A percentile compares a stretch with the other conserved stretches of the same genome.
phyloP scores from a whole-genome alignment of 1,284 basidiomycete genomes.

The Ganoderma leucocontextum region DNA sequence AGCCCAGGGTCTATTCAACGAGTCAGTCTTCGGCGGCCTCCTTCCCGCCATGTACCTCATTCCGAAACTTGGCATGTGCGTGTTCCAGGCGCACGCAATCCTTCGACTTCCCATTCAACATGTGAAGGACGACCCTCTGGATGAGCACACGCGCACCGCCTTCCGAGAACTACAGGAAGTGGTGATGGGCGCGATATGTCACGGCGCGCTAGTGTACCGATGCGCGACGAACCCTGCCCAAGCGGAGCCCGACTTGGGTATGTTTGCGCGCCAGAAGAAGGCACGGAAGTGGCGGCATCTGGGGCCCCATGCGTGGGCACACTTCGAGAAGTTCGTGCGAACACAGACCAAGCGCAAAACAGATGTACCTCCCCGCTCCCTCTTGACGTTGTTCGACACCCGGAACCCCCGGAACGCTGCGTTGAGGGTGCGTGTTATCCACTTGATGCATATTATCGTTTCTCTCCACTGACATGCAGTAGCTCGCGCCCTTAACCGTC shows the following conservation, averaged over 20 bases:
- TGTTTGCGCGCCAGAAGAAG: background rate
- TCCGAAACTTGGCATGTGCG: background rate
- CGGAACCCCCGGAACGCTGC: background rate
- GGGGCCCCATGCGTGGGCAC: background rate
- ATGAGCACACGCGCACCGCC: background rate
- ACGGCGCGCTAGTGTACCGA: background rate
- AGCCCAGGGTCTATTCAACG: background rate
- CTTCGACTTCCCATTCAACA: background rate
- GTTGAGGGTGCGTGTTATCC: background rate
- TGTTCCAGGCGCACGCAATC: background rate
- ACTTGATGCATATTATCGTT: background rate
- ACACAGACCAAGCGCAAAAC: background rate
- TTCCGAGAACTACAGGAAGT: background rate
- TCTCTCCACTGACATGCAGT: background rate
- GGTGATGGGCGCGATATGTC: background rate
- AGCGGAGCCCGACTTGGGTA: background rate
- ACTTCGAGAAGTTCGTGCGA: background rate
- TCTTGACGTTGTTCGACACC: background rate
- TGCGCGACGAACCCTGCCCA: background rate
- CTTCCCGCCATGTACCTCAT: background rate
- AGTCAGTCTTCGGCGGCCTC: background rate
- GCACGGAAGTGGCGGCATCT: background rate
- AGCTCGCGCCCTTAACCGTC: background rate
- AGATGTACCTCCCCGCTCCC: background rate
- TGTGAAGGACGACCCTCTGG: background rate